Percentiles rank a stretch among this genome's conserved stretches.
These are phyloP conservation scores for Phyllosticta citrichinensis DNA, from an alignment of 2,329 filamentous ascomycete species.

Conservation along the genomic window DNA sequence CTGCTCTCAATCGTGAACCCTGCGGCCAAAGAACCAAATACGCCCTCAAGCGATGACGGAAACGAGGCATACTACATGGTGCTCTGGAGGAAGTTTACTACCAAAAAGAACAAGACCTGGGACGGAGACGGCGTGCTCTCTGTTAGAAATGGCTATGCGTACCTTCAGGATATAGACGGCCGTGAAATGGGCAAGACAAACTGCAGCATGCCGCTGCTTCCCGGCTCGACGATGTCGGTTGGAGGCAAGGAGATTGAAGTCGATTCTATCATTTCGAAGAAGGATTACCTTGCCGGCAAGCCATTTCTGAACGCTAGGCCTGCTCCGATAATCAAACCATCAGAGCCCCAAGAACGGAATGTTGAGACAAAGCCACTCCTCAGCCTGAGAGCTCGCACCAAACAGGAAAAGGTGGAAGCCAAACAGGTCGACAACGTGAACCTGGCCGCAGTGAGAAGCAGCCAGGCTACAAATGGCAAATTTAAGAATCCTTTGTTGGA, in stretches of 20 bases:
- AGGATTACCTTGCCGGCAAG: conserved; percentile 46
- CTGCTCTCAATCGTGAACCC: conserved; percentile 18
- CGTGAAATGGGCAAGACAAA: conserved; percentile 51
- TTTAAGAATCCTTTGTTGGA: conserved; percentile 56
- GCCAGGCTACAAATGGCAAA: conserved; percentile 23
- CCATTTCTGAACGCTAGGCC: conserved; percentile 30
- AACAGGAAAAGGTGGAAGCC: conserved; percentile 26
- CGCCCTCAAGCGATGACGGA: not conserved
- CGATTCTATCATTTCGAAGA: conserved; percentile 49
- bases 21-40: conserved; percentile 6
- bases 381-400: conserved; percentile 21
- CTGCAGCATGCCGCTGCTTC: conserved; percentile 46
- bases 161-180: conserved; percentile 53
- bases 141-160: conserved; percentile 47
- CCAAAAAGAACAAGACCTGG: conserved; percentile 69
- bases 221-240: conserved; percentile 51
- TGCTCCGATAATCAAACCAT: not conserved
- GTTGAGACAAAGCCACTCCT: conserved; percentile 14
- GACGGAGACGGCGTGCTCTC: conserved; percentile 60
- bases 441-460: conserved; percentile 26
- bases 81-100: conserved; percentile 52
- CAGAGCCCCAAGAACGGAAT: conserved; percentile 17
- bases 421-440: conserved; percentile 31
- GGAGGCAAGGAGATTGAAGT: conserved; percentile 61
- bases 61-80: conserved; percentile 34